A percentile compares a stretch with the other conserved stretches of the same genome.
These are phyloP conservation scores for Candida tammaniensis DNA, from an alignment of 805 yeast species.

Conservation along the genomic window DNA sequence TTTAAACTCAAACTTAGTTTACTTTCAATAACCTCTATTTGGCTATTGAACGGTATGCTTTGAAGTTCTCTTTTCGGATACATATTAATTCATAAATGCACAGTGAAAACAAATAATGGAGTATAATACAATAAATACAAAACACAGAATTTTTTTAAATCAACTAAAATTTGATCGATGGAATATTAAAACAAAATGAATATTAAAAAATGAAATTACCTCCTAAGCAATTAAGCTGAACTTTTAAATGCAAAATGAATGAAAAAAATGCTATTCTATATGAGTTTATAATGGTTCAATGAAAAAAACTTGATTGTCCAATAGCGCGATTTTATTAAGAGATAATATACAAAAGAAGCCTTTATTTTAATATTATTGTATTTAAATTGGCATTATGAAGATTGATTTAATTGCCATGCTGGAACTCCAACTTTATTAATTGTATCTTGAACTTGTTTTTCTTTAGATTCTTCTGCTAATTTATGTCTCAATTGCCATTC, in stretches of 20 bases:
- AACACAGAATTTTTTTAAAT: too few relatives aligned
- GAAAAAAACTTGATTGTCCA: too few relatives aligned
- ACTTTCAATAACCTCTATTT: conserved; percentile 24
- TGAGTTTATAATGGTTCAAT: too few relatives aligned
- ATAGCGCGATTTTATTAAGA: too few relatives aligned
- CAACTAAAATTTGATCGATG: too few relatives aligned
- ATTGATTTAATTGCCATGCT: conserved; percentile 38
- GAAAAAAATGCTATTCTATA: too few relatives aligned
- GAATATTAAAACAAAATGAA: too few relatives aligned
- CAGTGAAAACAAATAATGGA: not conserved
- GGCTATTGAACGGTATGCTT: conserved; percentile 25
- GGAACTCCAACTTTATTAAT: conserved; percentile 41
- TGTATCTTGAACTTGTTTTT: conserved; percentile 22
- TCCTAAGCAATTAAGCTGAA: too few relatives aligned
- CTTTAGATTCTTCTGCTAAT: conserved; percentile 22
- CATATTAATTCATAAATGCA: conserved; percentile 1
- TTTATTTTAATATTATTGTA: not conserved
- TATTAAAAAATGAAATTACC: too few relatives aligned
- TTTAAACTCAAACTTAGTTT: too few relatives aligned
- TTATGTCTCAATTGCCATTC: conserved; percentile 44
- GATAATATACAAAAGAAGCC: not conserved
- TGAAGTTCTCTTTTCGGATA: conserved; percentile 26
- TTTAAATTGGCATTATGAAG: not conserved
- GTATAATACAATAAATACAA: too few relatives aligned
- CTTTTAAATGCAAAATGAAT: too few relatives aligned